Evolutionary conservation across 331 rosid genomes (phyloP).

Genomic region (Stylosanthes scabra): DNA sequence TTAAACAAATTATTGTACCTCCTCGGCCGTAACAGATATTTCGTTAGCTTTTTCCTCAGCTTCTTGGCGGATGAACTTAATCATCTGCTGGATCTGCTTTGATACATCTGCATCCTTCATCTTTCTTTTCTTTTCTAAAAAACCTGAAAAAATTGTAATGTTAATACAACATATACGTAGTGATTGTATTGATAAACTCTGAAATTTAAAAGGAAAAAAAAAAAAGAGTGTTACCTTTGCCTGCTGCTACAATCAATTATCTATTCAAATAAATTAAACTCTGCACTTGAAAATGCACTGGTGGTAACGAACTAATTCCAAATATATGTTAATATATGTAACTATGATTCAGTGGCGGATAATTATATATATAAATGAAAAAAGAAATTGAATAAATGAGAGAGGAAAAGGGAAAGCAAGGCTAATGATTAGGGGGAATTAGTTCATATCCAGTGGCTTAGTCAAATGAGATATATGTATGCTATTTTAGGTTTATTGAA

Average conservation of each 20-base stretch:
- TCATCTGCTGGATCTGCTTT: slow-evolving; percentile 82
- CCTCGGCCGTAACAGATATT: slow-evolving; percentile 70
- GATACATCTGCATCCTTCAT: slow-evolving; percentile 80
- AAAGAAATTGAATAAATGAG: neutral
- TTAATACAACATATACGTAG: neutral
- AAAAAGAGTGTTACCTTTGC: neutral
- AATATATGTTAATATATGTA: neutral
- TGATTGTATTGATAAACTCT: slow-evolving; percentile 11
- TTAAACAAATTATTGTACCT: too few species aligned
- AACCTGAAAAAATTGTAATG: slow-evolving; percentile 8
- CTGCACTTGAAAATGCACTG: slow-evolving; percentile 18
- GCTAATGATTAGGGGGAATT: slow-evolving; percentile 12
- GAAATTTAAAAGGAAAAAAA: neutral
- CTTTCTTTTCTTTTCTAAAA: slow-evolving; percentile 6
- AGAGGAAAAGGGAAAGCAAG: neutral
- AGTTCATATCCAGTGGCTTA: slow-evolving; percentile 24
- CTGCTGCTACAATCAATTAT: slow-evolving; percentile 18
- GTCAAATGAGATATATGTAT: slow-evolving; percentile 15
- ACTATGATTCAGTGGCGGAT: slow-evolving; percentile 4
- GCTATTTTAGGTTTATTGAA: slow-evolving; percentile 37
- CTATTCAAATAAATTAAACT: neutral
- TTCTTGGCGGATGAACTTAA: slow-evolving; percentile 77
- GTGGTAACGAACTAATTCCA: neutral
- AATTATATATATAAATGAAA: neutral
- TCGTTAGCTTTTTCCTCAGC: slow-evolving; percentile 85